phyloP scores from a whole-genome alignment of 768 basidiomycete species.

The Boletus speciosus region DNA sequence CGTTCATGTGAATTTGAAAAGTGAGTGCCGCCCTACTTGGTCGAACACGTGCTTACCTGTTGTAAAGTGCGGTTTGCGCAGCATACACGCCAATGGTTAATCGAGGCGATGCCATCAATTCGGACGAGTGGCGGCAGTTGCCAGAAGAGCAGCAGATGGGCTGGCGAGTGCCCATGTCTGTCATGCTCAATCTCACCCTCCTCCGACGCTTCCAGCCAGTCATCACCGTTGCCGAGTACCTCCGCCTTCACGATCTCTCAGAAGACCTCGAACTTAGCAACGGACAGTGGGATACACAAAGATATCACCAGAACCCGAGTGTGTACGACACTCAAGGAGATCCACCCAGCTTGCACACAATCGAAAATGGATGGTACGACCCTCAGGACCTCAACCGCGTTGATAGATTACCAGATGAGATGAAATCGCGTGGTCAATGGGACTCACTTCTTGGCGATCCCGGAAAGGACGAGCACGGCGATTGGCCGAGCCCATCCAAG shows the following conservation, averaged over 20 bases:
- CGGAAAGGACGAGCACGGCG: slow-evolving; percentile 13
- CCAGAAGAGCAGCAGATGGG: slow-evolving; percentile 37
- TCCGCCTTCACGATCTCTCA: slow-evolving; percentile 37
- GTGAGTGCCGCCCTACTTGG: slow-evolving; percentile 8
- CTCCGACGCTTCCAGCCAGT: slow-evolving; percentile 38
- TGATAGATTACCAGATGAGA: slow-evolving; percentile 32
- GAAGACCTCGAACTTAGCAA: slow-evolving; percentile 34
- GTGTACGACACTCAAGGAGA: slow-evolving; percentile 21
- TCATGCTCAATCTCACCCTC: slow-evolving; percentile 43
- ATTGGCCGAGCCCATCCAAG: slow-evolving; percentile 23
- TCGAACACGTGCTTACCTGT: background rate
- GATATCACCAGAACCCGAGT: slow-evolving; percentile 32
- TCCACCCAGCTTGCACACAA: slow-evolving; percentile 29
- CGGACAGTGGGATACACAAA: slow-evolving; percentile 37
- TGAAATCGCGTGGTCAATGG: slow-evolving; percentile 34
- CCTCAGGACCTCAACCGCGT: slow-evolving; percentile 36
- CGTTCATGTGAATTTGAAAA: slow-evolving; percentile 39
- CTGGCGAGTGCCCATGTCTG: slow-evolving; percentile 34
- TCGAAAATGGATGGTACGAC: slow-evolving; percentile 43
- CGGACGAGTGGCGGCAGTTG: slow-evolving; percentile 39
- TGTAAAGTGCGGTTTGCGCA: slow-evolving; percentile 34
- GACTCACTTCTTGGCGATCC: slow-evolving; percentile 12
- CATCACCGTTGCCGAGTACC: slow-evolving; percentile 41
- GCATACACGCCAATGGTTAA: slow-evolving; percentile 44
- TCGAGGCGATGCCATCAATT: slow-evolving; percentile 40